Evolutionary conservation across 805 yeast species (phyloP).

Genomic region (Metschnikowia aberdeeniae): DNA sequence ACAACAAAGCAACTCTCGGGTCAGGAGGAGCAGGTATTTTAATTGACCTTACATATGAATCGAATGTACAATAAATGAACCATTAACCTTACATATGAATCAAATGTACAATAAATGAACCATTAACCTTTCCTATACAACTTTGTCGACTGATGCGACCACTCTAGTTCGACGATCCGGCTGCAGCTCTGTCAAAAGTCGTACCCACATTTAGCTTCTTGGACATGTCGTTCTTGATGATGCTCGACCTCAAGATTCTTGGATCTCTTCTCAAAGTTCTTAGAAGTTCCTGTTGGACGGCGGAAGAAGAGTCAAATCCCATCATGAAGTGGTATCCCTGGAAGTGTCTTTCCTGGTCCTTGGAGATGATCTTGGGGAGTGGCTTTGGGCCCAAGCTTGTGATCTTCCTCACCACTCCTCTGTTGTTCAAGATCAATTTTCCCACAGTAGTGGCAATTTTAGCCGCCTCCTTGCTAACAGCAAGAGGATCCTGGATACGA

Average conservation of each 20-base stretch:
- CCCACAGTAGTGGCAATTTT: conserved; percentile 66
- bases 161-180: conserved; percentile 11
- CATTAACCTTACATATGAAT: conserved; percentile 1
- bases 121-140: conserved; percentile 3
- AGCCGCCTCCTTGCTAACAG: conserved; percentile 36
- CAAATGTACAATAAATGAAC: neutral
- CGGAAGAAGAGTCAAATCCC: conserved; percentile 81
- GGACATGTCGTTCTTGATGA: conserved; percentile 58
- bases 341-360: conserved; percentile 84
- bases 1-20: neutral
- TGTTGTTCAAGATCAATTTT: conserved; percentile 73
- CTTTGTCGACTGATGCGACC: neutral
- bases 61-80: neutral
- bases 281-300: conserved; percentile 80
- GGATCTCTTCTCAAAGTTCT: conserved; percentile 85
- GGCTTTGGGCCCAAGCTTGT: conserved; percentile 74
- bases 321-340: conserved; percentile 86
- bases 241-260: conserved; percentile 75
- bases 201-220: conserved; percentile 53
- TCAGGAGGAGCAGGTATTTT: neutral
- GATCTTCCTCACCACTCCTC: conserved; percentile 89
- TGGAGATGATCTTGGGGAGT: conserved; percentile 75
- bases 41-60: conserved; percentile 4
- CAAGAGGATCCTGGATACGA: conserved; percentile 59
- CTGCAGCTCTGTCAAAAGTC: conserved; percentile 45